These are phyloP conservation scores for Nicotiana knightiana DNA, from an alignment of 257 asterid genomes.

Conservation along the genomic window DNA sequence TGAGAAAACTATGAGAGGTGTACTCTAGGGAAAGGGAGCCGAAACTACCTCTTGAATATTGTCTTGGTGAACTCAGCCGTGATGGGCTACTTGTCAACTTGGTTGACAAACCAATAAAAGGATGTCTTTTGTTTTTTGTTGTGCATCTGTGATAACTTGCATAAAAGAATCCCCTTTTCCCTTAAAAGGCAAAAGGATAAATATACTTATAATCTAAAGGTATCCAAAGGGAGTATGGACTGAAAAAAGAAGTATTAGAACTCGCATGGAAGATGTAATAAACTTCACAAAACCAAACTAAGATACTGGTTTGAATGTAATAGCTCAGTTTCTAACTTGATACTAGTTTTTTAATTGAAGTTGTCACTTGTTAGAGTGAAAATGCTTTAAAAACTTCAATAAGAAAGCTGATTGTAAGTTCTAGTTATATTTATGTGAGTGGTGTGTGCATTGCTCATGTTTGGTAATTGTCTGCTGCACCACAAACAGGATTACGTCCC, in stretches of 20 bases:
- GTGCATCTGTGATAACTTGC: background rate
- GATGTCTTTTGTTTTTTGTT: background rate
- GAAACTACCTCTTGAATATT: background rate
- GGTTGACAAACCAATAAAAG: background rate
- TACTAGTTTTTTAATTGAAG: background rate
- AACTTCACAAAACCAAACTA: background rate
- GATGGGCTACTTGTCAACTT: background rate
- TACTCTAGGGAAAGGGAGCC: background rate
- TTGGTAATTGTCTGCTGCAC: background rate
- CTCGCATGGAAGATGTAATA: background rate
- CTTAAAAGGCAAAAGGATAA: background rate
- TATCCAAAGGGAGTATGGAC: background rate
- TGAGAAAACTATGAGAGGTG: background rate
- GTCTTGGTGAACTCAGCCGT: background rate
- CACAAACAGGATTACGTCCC: conserved; percentile 79
- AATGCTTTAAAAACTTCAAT: background rate
- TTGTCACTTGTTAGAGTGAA: background rate
- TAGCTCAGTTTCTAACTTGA: background rate
- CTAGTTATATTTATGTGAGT: background rate
- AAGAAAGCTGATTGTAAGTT: background rate
- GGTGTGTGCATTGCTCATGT: background rate
- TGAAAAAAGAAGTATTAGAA: background rate
- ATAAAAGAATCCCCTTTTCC: background rate
- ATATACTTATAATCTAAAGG: background rate
- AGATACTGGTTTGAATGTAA: background rate